These are phyloP conservation scores for Cladophialophora carrionii DNA, from an alignment of 2,329 filamentous ascomycete species.

Conservation along the genomic window DNA sequence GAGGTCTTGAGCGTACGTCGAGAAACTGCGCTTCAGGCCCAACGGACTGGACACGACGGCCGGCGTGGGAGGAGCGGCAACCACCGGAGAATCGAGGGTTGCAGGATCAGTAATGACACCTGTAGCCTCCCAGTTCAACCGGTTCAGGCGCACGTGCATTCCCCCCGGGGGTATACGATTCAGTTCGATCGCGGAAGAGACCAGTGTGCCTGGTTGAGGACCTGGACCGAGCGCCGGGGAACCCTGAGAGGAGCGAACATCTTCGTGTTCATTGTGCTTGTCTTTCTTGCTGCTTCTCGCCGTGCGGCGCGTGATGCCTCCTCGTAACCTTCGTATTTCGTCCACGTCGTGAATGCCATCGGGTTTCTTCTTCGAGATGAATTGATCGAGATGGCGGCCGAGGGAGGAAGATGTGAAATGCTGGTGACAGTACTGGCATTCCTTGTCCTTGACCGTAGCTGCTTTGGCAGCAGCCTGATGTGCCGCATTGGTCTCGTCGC, in stretches of 20 bases:
- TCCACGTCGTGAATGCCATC: conserved; percentile 91
- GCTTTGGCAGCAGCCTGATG: conserved; percentile 26
- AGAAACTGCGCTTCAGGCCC: conserved; percentile 38
- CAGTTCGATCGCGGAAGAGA: conserved; percentile 21
- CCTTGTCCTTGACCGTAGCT: conserved; percentile 74
- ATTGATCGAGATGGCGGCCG: conserved; percentile 89
- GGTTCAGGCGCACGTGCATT: conserved; percentile 55
- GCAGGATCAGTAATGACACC: conserved; percentile 78
- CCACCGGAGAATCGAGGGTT: conserved; percentile 52
- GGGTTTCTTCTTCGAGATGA: conserved; percentile 91
- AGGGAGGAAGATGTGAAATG: conserved; percentile 92
- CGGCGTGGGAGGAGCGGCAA: conserved; percentile 40
- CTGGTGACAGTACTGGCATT: conserved; percentile 84
- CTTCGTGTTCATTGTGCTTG: conserved; percentile 64
- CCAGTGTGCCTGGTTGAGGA: conserved; percentile 14
- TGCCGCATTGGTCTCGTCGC: conserved; percentile 24
- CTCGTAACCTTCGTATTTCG: conserved; percentile 80
- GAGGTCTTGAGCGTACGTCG: conserved; percentile 36
- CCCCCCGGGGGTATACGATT: conserved; percentile 31
- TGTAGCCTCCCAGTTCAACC: conserved; percentile 73
- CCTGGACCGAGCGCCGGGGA: conserved; percentile 21
- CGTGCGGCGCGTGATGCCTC: conserved; percentile 83
- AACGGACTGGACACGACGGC: conserved; percentile 31
- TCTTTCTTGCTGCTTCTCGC: conserved; percentile 67
- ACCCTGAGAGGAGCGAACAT: conserved; percentile 45